These are phyloP conservation scores for Tetrastigma voinierianum DNA, from an alignment of 164 flowering plant species.

Conservation along the genomic window DNA sequence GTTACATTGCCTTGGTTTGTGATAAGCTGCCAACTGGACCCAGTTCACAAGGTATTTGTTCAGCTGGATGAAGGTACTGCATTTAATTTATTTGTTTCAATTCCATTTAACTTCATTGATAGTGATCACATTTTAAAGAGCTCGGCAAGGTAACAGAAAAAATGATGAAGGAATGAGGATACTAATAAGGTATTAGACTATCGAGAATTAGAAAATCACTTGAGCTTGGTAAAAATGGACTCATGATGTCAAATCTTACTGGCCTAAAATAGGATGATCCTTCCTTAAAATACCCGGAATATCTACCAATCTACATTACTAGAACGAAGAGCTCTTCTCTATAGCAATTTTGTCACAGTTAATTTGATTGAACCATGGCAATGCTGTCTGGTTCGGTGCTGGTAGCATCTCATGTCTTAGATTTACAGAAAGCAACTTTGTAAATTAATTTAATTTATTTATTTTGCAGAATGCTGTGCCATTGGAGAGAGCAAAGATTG, in stretches of 20 bases:
- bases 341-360: not conserved
- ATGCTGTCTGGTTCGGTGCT: not conserved
- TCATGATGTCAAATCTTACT: not conserved
- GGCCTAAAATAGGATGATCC: not conserved
- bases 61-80: slow-evolving; percentile 98
- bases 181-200: too few relatives aligned
- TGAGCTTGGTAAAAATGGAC: not conserved
- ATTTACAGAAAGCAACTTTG: too few relatives aligned
- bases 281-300: not conserved
- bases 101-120: not conserved
- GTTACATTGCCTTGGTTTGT: slow-evolving; percentile 87
- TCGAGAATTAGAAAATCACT: not conserved
- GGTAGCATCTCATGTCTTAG: too few relatives aligned
- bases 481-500: slow-evolving; percentile 56
- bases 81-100: not conserved
- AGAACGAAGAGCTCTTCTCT: not conserved
- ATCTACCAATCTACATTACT: not conserved
- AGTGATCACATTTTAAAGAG: not conserved
- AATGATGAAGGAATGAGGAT: too few relatives aligned
- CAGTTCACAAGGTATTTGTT: slow-evolving; percentile 87
- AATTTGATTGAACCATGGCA: not conserved
- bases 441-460: too few relatives aligned
- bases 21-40: slow-evolving; percentile 86
- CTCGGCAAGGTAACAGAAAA: too few relatives aligned
- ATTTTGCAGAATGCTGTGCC: slow-evolving; percentile 65